Evolutionary conservation across 2,329 filamentous ascomycete genomes (phyloP), one percentile per base, ranked within the genome.

Genomic region (Taxawa tesnikishii): DNA sequence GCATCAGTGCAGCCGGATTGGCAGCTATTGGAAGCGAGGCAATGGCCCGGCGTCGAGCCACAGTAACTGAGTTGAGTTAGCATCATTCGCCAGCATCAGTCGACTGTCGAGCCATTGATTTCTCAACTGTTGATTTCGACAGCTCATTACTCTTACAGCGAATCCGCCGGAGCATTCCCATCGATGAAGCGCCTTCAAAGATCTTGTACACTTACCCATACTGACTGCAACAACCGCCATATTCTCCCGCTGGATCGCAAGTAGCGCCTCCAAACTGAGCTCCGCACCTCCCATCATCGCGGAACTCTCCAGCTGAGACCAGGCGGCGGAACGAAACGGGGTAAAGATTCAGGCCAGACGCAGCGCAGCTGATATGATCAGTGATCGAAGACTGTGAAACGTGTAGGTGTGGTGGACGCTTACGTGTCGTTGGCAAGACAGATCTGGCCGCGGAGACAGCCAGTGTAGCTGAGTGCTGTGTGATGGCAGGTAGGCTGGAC

Each of bases 401-500:
- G n/a, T 32, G 31, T 47, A 50, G 3, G 43, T 50, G 28, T 4
- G 13, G 4, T 15, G 4, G 4, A n/a, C 4, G 29, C 51, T 37
- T 42, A 61, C 48, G 46, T 52, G 33, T 55, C 50, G 29, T 54
- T 38, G 13, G 47, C 34, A 8, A 45, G 45, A 43, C 53, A 60
- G 32, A 53, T 38, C 41, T 59, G 52, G 27, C 58, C 54, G 31
- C 48, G 50, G 30, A 60, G 43, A 38, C 60, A 64, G 13, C 36
- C 38, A 33, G 29, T 46, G 17, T 29, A 42, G n/a, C 24, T 43
- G 6, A 43, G 18, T 1, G 39, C 19, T 15, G 36, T 38, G 34
- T 43, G 42, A 32, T 59, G 45, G 46, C 65, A 68, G 3, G 37
- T 54, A 14, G 65, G 57, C 29, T 62, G 54, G 6, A 64, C 58